Conservation (phyloP, 2,329 filamentous ascomycete species). For the Nemania diffusa region DNA sequence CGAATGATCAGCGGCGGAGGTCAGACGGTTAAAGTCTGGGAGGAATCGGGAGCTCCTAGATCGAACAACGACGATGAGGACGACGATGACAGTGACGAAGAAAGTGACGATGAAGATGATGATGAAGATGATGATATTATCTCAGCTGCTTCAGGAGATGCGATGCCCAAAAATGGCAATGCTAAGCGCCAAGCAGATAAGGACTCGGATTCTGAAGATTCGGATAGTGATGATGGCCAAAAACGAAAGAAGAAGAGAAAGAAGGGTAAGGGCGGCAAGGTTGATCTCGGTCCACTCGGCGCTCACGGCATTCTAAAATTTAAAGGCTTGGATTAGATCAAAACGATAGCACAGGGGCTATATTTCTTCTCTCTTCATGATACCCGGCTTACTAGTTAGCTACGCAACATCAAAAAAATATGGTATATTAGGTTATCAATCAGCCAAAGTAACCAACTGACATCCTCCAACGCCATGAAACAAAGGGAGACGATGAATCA, state of each 20-base stretch:
- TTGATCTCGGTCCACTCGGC: slow-evolving; percentile 60
- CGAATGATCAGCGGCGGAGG: slow-evolving; percentile 92
- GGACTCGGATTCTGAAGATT: slow-evolving; percentile 54
- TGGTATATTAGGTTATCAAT: slow-evolving; percentile 1
- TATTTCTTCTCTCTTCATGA: slow-evolving; percentile 36
- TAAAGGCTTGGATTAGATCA: slow-evolving; percentile 56
- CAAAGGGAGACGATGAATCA: background rate
- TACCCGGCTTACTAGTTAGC: slow-evolving; percentile 38
- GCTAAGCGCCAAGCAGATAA: slow-evolving; percentile 53
- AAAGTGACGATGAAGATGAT: slow-evolving; percentile 58
- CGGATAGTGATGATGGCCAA: slow-evolving; percentile 59
- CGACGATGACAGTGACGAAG: slow-evolving; percentile 60
- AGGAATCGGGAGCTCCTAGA: slow-evolving; percentile 70
- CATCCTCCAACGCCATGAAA: background rate
- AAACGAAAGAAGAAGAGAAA: slow-evolving; percentile 59
- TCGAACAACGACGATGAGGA: slow-evolving; percentile 56
- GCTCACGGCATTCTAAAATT: slow-evolving; percentile 64
- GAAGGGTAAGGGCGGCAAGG: slow-evolving; percentile 53
- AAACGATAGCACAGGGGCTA: background rate
- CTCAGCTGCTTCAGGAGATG: slow-evolving; percentile 57
- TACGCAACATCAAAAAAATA: background rate
- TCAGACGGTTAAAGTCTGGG: slow-evolving; percentile 88
- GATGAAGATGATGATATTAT: slow-evolving; percentile 57
- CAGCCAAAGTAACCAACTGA: background rate
- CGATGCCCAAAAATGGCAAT: slow-evolving; percentile 54